Evolutionary conservation across 2,329 filamentous ascomycete species (phyloP), one percentile per base, ranked within the genome.

Genomic region (Neofusicoccum umdonicola): DNA sequence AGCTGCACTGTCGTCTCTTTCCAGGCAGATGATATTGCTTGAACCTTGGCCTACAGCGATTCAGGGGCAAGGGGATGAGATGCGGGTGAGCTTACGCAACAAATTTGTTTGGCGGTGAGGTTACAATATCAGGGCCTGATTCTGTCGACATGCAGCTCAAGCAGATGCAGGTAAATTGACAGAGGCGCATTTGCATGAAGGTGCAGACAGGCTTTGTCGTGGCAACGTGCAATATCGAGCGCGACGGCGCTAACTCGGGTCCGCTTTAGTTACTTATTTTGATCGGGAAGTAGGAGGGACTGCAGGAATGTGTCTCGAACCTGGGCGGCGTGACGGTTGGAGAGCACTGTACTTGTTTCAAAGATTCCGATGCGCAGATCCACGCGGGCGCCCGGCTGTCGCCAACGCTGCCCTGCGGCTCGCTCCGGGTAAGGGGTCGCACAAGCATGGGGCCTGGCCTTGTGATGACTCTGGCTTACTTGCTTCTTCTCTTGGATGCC

Each of bases 401-500:
- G 42, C 41, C 15, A 15, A 37, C 7, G 39, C 15, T 22, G 27
- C 27, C n/a, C 22, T 39, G 42, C 56, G 42, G 56, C 56, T 47
- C 56, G 31, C 34, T 60, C 56, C 41, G 27, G 42, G 31, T 27
- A 3, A 11, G 47, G 31, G 31, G 56, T 60, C n/a, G 56, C 17
- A 60, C 56, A 47, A 37, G 54, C 39, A 42, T 45, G 22, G n/a
- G n/a, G 13, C 13, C 8, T 22, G 52, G 12, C 37, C 17, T 15
- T 42, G 37, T 56, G 54, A 57, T 45, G 54, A 58, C 54, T 17
- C 39, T 22, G 22, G 13, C 37, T 47, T 60, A 35, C 56, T 60
- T 60, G 56, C 41, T 60, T 60, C 44, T 60, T n/a, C 31, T 9
- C 19, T 15, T 13, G 6, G 17, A 27, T 7, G 17, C 17, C 13